Evolutionary conservation across 2,329 filamentous ascomycete species (phyloP), one percentile per base, ranked within the genome.

Genomic region (Fusarium tjaetaba): DNA sequence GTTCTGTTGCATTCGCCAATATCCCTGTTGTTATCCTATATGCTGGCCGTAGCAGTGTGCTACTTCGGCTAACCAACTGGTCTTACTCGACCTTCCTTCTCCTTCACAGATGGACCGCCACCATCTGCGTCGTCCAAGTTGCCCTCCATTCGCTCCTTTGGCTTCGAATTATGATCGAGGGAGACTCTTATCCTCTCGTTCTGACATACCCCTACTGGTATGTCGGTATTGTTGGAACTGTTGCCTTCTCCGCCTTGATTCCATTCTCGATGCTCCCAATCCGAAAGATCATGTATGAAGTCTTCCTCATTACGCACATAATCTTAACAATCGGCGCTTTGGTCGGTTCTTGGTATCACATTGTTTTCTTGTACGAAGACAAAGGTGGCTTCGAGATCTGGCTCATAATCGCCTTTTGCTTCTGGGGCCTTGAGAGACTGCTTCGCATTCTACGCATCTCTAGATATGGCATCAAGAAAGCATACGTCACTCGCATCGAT

Each of bases 11-110:
- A 9, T 84, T 86, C 52, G 81, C 82, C 10, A 81, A 84, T 14
- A 55, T 85, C 0, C 82, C 85, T 0, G 71, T 88, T 0, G 56
- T 84, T 1, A 76, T 88, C 18, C 80, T 88, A 6, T 87, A 84
- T 60, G 80, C 83, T 0, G 79, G 82, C 0, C 79, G 87, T 2
- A 88, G 88, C 71, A 88, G 85, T 60, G 28, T 88, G 6, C 80
- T 87, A 1, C 80, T 88, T 1, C 85, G 82, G 78, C 45, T 87
- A 3, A 87, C 87, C 2, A 82, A 85, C 71, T 88, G 86, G 86
- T 83, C 80, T 1, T 84, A 86, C 67, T 82, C 82, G 0, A 88
- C 87, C 0, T 88, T 81, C 59, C 67, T 88, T 7, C 75, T 88
- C 0, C 78, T 88, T 1, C 87, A 89, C 68, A 81, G 86, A 16